phyloP scores from a whole-genome alignment of 495 filamentous ascomycete genomes.

The Podospora anserina region DNA sequence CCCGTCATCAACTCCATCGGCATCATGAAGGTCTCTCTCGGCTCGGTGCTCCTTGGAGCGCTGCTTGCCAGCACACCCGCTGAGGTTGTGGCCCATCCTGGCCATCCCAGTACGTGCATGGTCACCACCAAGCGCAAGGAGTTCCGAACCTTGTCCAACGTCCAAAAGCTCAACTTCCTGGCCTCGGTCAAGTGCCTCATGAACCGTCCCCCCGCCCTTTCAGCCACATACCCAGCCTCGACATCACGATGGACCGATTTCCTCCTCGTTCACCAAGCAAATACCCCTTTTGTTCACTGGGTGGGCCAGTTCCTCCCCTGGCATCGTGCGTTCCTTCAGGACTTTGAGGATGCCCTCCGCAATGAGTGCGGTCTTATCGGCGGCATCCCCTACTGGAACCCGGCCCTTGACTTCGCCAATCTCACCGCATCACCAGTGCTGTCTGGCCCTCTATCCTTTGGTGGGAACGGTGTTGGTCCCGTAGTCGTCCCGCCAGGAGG shows the following conservation, averaged over 20 bases:
- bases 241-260: constrained; percentile 9
- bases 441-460: constrained; percentile 9
- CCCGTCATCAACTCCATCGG: not conserved
- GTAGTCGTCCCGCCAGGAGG: constrained; percentile 38
- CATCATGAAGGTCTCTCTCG: not conserved
- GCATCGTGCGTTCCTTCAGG: constrained; percentile 10
- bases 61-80: constrained; percentile 3
- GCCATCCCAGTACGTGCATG: not conserved
- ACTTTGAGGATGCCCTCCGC: constrained; percentile 10
- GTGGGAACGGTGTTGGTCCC: constrained; percentile 10
- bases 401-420: constrained; percentile 6
- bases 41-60: not conserved
- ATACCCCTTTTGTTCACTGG: constrained; percentile 8
- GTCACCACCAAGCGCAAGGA: not conserved
- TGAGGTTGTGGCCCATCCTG: not conserved
- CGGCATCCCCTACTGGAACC: constrained; percentile 10
- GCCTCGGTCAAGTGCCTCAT: constrained; percentile 6
- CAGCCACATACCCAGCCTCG: constrained; percentile 2
- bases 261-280: not conserved
- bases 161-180: constrained; percentile 4
- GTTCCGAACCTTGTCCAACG: not conserved
- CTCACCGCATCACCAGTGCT: constrained; percentile 12
- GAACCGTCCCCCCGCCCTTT: not conserved
- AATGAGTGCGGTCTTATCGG: constrained; percentile 5
- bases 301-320: constrained; percentile 6